These are phyloP conservation scores for Fusarium agapanthi DNA, from an alignment of 2,329 filamentous ascomycete species.

Conservation along the genomic window DNA sequence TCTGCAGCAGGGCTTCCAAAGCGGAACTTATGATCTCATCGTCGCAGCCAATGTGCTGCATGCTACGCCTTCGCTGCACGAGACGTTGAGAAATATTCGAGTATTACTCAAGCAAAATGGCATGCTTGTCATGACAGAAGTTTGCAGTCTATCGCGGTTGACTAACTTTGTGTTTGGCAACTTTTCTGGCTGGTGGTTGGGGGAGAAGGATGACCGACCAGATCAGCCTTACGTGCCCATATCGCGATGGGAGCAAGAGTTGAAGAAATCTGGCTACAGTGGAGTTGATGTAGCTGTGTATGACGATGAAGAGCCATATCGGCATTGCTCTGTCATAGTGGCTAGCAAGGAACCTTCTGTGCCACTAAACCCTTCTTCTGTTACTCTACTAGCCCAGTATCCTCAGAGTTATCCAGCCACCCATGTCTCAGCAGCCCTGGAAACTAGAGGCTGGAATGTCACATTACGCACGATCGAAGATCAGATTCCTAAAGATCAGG, in stretches of 20 bases:
- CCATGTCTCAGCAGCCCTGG: background rate
- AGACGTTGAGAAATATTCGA: constrained; percentile 28
- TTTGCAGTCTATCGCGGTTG: constrained; percentile 16
- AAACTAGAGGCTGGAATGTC: background rate
- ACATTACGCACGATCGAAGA: background rate
- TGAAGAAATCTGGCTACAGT: background rate
- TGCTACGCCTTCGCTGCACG: constrained; percentile 40
- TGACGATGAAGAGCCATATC: constrained; percentile 11
- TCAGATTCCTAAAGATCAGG: background rate
- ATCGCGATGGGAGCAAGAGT: constrained; percentile 4
- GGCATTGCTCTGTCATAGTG: constrained; percentile 1
- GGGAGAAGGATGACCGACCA: background rate
- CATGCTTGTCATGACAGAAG: constrained; percentile 41
- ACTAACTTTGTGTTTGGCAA: constrained; percentile 40
- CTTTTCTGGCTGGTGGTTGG: constrained; percentile 47
- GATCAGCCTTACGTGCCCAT: constrained; percentile 12
- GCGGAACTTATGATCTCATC: constrained; percentile 34
- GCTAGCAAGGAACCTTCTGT: background rate
- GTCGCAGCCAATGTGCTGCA: constrained; percentile 45
- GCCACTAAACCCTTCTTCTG: background rate
- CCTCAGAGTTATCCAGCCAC: background rate
- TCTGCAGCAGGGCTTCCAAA: constrained; percentile 26
- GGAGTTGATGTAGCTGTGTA: constrained; percentile 1
- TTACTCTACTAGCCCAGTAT: background rate
- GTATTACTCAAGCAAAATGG: constrained; percentile 42